Conservation (phyloP, 192 early-diverging fungal genomes). For the Coemansia sp. region DNA sequence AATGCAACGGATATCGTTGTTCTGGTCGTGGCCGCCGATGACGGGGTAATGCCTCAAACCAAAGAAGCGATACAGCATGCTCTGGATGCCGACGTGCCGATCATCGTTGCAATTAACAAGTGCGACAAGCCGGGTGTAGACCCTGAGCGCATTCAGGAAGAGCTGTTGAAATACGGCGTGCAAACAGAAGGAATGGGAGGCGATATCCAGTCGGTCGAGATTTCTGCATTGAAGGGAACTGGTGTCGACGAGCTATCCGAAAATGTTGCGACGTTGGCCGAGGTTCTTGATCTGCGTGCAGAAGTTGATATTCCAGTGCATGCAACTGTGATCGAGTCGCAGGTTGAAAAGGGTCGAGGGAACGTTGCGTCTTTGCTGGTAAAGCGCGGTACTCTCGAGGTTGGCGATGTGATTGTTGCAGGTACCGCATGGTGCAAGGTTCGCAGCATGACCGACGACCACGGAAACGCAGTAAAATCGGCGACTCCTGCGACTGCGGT, state of each 20-base stretch:
- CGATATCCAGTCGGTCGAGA: slow-evolving; percentile 87
- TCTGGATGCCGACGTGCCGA: slow-evolving; percentile 76
- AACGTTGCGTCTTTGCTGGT: slow-evolving; percentile 87
- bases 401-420: slow-evolving; percentile 79
- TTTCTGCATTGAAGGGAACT: slow-evolving; percentile 85
- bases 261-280: slow-evolving; percentile 80
- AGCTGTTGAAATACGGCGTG: slow-evolving; percentile 74
- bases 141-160: slow-evolving; percentile 60
- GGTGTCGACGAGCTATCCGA: slow-evolving; percentile 89
- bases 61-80: slow-evolving; percentile 93
- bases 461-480: slow-evolving; percentile 65
- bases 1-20: slow-evolving; percentile 93
- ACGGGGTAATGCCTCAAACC: slow-evolving; percentile 98
- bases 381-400: slow-evolving; percentile 79
- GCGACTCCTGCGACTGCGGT: slow-evolving; percentile 87
- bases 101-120: slow-evolving; percentile 97
- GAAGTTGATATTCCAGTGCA: slow-evolving; percentile 78
- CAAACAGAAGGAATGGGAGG: slow-evolving; percentile 89
- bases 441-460: slow-evolving; percentile 77
- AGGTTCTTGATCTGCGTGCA: slow-evolving; percentile 84
- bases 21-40: slow-evolving; percentile 95
- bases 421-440: slow-evolving; percentile 88
- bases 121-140: slow-evolving; percentile 89
- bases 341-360: slow-evolving; percentile 82
- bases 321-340: slow-evolving; percentile 85